Percentiles rank a stretch among this genome's conserved stretches.
Evolutionary conservation across 345 rosid genomes (phyloP).

Genomic region (Euphorbia tirucalli): DNA sequence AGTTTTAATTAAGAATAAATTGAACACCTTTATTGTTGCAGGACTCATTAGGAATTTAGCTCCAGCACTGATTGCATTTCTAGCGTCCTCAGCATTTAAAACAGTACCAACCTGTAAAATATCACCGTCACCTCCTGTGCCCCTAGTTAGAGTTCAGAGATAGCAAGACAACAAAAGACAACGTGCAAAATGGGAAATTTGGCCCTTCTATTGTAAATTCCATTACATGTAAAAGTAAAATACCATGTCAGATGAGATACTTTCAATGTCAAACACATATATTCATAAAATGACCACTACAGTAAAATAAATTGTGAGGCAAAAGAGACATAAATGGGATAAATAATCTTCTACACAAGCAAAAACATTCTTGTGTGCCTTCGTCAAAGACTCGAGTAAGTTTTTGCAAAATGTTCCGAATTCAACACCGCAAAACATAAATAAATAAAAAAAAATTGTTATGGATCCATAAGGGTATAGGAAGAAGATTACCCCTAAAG

Average conservation of each 20-base stretch:
- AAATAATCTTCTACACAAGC: background rate
- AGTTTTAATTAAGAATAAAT: background rate
- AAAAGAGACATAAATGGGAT: background rate
- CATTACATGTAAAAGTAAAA: no score
- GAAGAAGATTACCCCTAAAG: constrained; percentile 46
- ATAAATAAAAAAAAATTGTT: background rate
- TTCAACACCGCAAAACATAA: background rate
- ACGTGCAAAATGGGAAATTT: background rate
- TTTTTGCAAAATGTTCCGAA: background rate
- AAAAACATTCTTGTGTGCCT: background rate
- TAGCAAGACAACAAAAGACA: background rate
- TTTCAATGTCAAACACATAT: background rate
- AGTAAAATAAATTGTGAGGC: background rate
- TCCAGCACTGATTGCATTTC: constrained; percentile 39
- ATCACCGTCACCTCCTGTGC: background rate
- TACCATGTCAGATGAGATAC: background rate
- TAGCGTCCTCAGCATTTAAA: constrained; percentile 44
- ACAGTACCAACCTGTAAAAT: constrained; percentile 51
- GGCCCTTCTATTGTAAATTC: no score
- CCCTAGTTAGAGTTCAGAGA: background rate
- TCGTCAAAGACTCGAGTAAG: background rate
- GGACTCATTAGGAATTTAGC: constrained; percentile 69
- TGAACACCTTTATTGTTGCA: constrained; percentile 39
- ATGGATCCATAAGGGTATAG: background rate
- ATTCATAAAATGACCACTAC: background rate